phyloP scores from a whole-genome alignment of 2,329 filamentous ascomycete genomes.

The Chaetomium strumarium region DNA sequence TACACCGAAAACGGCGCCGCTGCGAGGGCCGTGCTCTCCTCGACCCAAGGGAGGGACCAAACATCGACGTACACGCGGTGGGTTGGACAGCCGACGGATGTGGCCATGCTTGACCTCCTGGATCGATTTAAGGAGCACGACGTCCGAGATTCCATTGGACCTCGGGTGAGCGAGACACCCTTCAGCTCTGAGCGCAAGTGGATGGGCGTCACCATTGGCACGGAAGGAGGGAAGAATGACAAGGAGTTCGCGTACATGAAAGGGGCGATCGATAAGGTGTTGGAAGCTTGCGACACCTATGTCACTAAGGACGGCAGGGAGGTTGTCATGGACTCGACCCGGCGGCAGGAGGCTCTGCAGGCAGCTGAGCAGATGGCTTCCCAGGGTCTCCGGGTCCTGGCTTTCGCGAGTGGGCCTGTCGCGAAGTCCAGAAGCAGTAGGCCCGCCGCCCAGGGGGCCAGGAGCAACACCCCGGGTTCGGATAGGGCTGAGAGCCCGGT shows the following conservation, averaged over 20 bases:
- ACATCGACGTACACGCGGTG: conserved; percentile 71
- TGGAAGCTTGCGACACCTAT: conserved; percentile 86
- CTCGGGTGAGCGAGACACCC: conserved; percentile 76
- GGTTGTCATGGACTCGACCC: conserved; percentile 71
- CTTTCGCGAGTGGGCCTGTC: conserved; percentile 81
- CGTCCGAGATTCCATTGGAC: conserved; percentile 78
- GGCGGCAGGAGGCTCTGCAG: conserved; percentile 66
- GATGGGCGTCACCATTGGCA: conserved; percentile 91
- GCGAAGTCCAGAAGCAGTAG: conserved; percentile 40
- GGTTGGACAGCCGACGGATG: conserved; percentile 95
- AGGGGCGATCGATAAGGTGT: conserved; percentile 80
- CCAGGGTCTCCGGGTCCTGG: conserved; percentile 83
- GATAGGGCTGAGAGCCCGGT: conserved; percentile 35
- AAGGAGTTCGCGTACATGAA: conserved; percentile 91
- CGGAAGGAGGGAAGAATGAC: conserved; percentile 50
- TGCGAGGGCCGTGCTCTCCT: conserved; percentile 77
- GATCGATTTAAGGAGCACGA: conserved; percentile 91
- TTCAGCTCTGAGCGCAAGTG: conserved; percentile 98
- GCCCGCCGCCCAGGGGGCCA: conserved; percentile 30
- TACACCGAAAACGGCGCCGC: conserved; percentile 65
- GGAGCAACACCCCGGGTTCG: conserved; percentile 48
- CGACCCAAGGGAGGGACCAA: conserved; percentile 63
- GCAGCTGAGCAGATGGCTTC: conserved; percentile 84
- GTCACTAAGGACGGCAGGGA: conserved; percentile 80
- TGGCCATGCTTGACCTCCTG: conserved; percentile 90